Base-by-base conservation (phyloP, 2,329 filamentous ascomycete genomes). In the Apiospora aurea region DNA sequence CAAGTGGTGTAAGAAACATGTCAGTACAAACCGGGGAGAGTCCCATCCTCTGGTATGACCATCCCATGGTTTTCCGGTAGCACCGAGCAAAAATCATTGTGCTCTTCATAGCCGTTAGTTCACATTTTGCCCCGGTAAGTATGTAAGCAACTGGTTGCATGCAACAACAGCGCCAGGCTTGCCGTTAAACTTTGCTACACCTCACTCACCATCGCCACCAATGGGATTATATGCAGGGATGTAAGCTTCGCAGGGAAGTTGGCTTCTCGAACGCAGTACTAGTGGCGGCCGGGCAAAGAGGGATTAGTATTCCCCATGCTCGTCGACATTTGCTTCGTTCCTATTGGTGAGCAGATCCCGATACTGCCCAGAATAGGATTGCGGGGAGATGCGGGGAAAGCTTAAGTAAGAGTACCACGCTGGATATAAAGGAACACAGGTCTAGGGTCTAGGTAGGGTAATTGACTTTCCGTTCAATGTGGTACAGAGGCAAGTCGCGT, bases 321-420 rank as follows among this genome's bases (percentile, higher is more conserved):
- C 26, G 53, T 21, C 16, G 26, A 21, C 29, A 64, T n/a, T 64
- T 64, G 29, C 26, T 64, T 38, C n/a, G 57, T 34, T 41, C 34
- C 13, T 10, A 64, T 41, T 64, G 57, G 57, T n/a, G 18, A 64
- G 57, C 34, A 64, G 16, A 41, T 64, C 34, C 57, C 57, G 57
- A 64, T 34, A 24, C 41, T 64, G 29, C 3, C 34, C 21, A 41
- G 29, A 41, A 64, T 13, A n/a, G 57, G 57, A 64, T n/a, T 64
- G 57, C 29, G 57, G 57, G 57, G 57, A 6, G 29, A 57, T 64
- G 57, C 57, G 57, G 57, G 57, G 57, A 41, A 64, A n/a, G 57
- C 29, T 61, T 21, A n/a, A 29, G n/a, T 18, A 57, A 16, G 53
- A 21, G 16, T 10, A 38, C 34, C 7, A 29, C 8, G 18, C 14